Conservation (phyloP, 768 basidiomycete genomes). For the Tulasnella sp. region DNA sequence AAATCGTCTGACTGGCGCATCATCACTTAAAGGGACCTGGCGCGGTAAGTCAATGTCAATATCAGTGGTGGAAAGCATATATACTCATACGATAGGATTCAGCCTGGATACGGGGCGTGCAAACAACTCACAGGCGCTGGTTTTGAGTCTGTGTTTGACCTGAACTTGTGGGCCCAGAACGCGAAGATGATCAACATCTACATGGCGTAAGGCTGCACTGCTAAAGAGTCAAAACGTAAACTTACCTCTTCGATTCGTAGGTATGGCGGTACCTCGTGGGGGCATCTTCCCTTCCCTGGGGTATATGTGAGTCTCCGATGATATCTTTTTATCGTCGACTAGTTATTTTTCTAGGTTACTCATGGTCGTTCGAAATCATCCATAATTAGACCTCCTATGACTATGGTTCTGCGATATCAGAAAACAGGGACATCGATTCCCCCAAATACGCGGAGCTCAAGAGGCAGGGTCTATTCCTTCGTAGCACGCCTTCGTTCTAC, state of each 20-base stretch:
- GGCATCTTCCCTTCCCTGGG: constrained; percentile 64
- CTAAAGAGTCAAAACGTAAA: constrained; percentile 3
- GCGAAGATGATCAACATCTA: constrained; percentile 76
- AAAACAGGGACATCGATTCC: constrained; percentile 45
- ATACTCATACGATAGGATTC: background rate
- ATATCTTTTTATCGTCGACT: background rate
- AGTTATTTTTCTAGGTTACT: background rate
- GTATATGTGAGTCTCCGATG: constrained; percentile 40
- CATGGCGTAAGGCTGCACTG: constrained; percentile 50
- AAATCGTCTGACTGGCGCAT: background rate
- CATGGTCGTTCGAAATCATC: background rate
- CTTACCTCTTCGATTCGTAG: background rate
- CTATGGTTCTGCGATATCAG: constrained; percentile 48
- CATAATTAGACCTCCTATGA: constrained; percentile 47
- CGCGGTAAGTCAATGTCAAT: background rate
- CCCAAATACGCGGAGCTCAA: constrained; percentile 70
- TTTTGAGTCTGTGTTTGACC: constrained; percentile 72
- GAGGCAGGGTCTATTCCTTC: constrained; percentile 63
- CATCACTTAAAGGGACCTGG: constrained; percentile 28
- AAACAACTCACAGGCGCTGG: constrained; percentile 54
- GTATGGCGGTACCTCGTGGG: constrained; percentile 74
- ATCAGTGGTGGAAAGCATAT: background rate
- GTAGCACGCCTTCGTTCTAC: constrained; percentile 66
- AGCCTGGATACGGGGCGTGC: constrained; percentile 43
- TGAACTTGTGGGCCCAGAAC: constrained; percentile 67